A percentile compares a stretch with the other conserved stretches of the same genome.
phyloP scores from a whole-genome alignment of 306 rosid species.

The Quercus agrifolia region DNA sequence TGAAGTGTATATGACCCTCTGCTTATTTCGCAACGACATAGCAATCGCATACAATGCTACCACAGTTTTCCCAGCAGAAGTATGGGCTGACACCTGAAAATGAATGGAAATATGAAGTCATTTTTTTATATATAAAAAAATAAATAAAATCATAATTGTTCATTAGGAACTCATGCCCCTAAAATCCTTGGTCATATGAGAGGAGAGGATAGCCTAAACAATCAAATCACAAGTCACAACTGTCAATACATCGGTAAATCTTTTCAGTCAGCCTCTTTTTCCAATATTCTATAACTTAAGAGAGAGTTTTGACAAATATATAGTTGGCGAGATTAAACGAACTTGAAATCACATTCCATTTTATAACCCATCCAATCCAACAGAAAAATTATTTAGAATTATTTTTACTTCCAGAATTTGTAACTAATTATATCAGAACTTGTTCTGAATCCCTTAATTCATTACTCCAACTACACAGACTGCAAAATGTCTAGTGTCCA shows the following conservation, averaged over 20 bases:
- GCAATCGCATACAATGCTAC: constrained; percentile 94
- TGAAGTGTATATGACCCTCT: constrained; percentile 88
- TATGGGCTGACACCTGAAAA: constrained; percentile 91
- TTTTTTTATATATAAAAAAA: not conserved
- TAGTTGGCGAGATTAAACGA: not conserved
- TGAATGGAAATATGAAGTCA: not conserved
- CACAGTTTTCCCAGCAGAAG: constrained; percentile 95
- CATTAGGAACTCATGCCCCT: not conserved
- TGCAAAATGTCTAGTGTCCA: not conserved
- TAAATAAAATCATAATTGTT: not conserved
- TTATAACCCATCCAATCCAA: not conserved
- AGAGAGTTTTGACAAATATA: not conserved
- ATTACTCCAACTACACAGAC: not conserved
- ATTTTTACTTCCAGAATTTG: not conserved
- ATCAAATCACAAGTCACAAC: not conserved
- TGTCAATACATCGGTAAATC: not conserved
- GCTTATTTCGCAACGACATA: constrained; percentile 74
- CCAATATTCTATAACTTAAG: not conserved
- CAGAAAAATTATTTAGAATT: not conserved
- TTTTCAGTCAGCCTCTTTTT: not conserved
- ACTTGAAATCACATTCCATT: not conserved
- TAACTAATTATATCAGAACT: not conserved
- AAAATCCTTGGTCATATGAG: not conserved
- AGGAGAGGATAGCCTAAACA: not conserved
- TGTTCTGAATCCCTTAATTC: not conserved